These are phyloP conservation scores for Pelargonium australe DNA, from an alignment of 441 rosid genomes.

Conservation along the genomic window DNA sequence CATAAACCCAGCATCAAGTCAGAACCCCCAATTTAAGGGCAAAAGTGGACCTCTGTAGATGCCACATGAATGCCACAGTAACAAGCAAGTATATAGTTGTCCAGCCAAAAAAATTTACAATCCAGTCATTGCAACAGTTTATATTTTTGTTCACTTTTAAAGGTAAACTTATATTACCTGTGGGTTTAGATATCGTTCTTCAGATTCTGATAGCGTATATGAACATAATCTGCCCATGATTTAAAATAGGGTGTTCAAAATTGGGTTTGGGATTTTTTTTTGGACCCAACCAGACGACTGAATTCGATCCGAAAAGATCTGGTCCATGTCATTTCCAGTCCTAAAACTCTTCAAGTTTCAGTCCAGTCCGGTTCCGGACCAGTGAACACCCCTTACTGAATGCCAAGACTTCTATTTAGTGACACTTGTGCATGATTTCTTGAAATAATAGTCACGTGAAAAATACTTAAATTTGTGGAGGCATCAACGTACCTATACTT, in stretches of 20 bases:
- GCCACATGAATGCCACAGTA: not conserved
- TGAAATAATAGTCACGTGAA: not conserved
- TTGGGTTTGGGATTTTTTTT: no score
- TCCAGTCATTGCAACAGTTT: not conserved
- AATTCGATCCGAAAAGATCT: no score
- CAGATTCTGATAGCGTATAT: no score
- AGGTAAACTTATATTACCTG: not conserved
- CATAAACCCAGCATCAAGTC: not conserved
- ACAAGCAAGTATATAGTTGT: not conserved
- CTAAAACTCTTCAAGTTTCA: no score
- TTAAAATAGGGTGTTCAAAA: no score
- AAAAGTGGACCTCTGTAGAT: not conserved
- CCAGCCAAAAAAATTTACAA: not conserved
- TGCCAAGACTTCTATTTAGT: not conserved
- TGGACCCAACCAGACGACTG: no score
- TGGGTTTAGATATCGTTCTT: not conserved
- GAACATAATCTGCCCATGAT: no score
- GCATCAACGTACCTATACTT: slow-evolving; percentile 62
- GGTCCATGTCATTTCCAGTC: no score
- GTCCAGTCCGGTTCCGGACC: no score
- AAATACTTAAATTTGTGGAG: not conserved
- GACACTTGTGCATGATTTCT: not conserved
- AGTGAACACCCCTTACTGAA: no score
- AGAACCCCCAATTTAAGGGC: slow-evolving; percentile 3
- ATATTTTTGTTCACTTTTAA: not conserved